Percentiles rank a stretch among this genome's conserved stretches.
These are phyloP conservation scores for Schizonepeta tenuifolia DNA, from an alignment of 257 asterid species.

Conservation along the genomic window DNA sequence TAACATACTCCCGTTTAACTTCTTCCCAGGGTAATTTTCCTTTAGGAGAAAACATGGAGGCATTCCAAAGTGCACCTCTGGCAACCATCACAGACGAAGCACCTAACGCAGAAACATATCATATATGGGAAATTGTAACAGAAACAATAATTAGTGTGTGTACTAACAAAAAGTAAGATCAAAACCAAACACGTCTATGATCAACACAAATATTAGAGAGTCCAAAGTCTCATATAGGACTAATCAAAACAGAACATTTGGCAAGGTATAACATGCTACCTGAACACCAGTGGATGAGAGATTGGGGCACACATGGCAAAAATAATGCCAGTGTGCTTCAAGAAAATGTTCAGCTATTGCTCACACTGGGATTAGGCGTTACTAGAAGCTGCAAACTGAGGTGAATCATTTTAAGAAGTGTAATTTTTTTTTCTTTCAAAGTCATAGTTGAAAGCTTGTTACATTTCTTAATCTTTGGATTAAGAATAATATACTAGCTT, in stretches of 20 bases:
- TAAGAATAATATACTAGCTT: neutral
- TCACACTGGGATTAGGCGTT: neutral
- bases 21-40: slow-evolving; percentile 81
- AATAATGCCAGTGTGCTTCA: neutral
- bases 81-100: slow-evolving; percentile 97
- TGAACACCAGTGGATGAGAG: slow-evolving; percentile 25
- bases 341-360: neutral
- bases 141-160: slow-evolving; percentile 19
- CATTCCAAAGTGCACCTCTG: slow-evolving; percentile 99
- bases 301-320: slow-evolving; percentile 6
- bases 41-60: slow-evolving; percentile 78
- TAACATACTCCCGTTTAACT: slow-evolving; percentile 73
- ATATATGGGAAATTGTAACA: slow-evolving; percentile 5
- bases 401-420: neutral
- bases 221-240: neutral
- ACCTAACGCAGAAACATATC: slow-evolving; percentile 50
- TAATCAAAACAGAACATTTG: slow-evolving; percentile 8
- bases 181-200: slow-evolving; percentile 2
- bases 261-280: slow-evolving; percentile 19
- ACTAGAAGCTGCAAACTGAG: slow-evolving; percentile 7
- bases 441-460: slow-evolving; percentile 10
- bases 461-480: too few relatives aligned
- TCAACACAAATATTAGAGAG: slow-evolving; percentile 6
- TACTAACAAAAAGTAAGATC: slow-evolving; percentile 1
- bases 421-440: neutral